phyloP scores from a whole-genome alignment of 73 alveolate genomes.

The Symbiodinium natans region DNA sequence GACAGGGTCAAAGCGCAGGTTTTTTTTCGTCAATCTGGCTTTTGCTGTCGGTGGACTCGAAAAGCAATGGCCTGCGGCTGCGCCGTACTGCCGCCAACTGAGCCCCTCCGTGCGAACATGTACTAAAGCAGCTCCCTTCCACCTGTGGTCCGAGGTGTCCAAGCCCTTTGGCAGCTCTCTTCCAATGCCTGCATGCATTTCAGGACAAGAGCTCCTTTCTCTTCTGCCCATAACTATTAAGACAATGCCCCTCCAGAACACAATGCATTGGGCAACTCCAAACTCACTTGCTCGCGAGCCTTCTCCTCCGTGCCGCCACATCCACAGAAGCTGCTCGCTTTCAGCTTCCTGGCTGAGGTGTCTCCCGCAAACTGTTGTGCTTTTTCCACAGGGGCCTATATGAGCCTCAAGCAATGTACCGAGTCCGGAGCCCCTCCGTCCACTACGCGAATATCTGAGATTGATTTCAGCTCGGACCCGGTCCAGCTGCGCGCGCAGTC shows the following conservation, averaged over 20 bases:
- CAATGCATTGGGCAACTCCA: too few species aligned
- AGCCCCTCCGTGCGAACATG: not conserved
- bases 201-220: not conserved
- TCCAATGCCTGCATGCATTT: constrained; percentile 3
- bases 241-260: too few species aligned
- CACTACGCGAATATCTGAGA: too few species aligned
- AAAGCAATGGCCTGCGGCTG: not conserved
- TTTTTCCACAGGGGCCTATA: too few species aligned
- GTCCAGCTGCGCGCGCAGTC: not conserved
- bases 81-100: not conserved
- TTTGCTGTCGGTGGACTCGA: not conserved
- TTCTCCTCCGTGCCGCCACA: not conserved
- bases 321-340: not conserved
- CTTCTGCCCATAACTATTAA: too few species aligned
- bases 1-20: too few species aligned
- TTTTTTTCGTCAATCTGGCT: too few species aligned
- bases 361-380: too few species aligned
- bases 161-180: not conserved
- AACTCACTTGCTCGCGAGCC: too few species aligned
- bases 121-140: not conserved
- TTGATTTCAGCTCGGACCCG: too few species aligned
- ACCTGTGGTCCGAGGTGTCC: constrained; percentile 59
- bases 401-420: too few species aligned
- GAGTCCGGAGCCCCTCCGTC: too few species aligned
- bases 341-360: constrained; percentile 5